A percentile compares a stretch with the other conserved stretches of the same genome.
phyloP scores from a whole-genome alignment of 768 basidiomycete genomes.

The Serendipita sp. region DNA sequence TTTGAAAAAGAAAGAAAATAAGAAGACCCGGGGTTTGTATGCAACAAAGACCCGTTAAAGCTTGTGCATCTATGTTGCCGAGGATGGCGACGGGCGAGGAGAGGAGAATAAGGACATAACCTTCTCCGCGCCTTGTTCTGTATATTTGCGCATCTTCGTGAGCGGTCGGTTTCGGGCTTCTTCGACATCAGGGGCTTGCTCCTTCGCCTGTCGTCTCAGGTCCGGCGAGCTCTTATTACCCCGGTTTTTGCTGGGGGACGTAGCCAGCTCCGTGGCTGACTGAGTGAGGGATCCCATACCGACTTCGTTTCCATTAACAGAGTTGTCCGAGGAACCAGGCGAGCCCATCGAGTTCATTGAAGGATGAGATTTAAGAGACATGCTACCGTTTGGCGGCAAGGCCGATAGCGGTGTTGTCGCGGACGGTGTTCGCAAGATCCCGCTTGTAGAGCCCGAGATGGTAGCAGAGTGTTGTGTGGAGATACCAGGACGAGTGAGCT shows the following conservation, averaged over 20 bases:
- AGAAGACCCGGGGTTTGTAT: no score
- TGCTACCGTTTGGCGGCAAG: constrained; percentile 27
- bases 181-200: not conserved
- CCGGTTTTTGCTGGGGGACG: not conserved
- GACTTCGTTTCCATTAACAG: constrained; percentile 26
- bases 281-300: not conserved
- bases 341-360: constrained; percentile 59
- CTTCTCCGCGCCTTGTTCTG: constrained; percentile 78
- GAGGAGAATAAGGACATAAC: constrained; percentile 68
- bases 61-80: no score
- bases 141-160: constrained; percentile 68
- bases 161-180: constrained; percentile 44
- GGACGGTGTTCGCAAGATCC: constrained; percentile 46
- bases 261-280: constrained; percentile 9
- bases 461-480: not conserved
- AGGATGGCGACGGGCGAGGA: constrained; percentile 25
- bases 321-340: constrained; percentile 54
- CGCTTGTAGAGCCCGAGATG: constrained; percentile 17
- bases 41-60: no score
- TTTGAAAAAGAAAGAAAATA: no score
- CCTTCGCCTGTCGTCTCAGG: not conserved
- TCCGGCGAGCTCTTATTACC: constrained; percentile 1
- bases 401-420: constrained; percentile 34
- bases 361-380: constrained; percentile 67
- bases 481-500: not conserved